Evolutionary conservation across 352 stramenopile genomes (phyloP), one percentile per base, ranked within the genome.

Genomic region (Hyaloperonospora arabidopsidis): DNA sequence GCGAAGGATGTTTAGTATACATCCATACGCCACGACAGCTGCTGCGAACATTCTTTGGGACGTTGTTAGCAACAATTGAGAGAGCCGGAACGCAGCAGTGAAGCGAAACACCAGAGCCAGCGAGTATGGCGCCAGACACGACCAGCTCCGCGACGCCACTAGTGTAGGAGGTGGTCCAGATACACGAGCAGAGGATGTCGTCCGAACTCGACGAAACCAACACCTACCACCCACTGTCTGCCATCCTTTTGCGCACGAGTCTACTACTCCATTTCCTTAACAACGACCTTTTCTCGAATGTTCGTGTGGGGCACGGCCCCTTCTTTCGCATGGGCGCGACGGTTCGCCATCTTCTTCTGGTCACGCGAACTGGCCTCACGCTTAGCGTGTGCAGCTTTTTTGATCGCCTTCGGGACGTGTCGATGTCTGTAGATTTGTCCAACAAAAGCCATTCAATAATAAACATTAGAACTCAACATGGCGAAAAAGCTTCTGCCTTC

Each of bases 341-440:
- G 69, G 70, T 95, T 96, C 7, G 73, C 79, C 47, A 78, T 76
- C 74, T 97, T 97, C 52, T 88, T 74, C 58, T 89, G 78, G 39
- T 90, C 80, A 65, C 84, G 89, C n/a, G 74, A 58, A 50, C 53
- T 72, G 51, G 84, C 73, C 50, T 97, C 76, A 64, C 81, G 78
- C 65, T 96, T 90, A 59, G 86, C 82, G 36, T 91, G 68, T 18
- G 87, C 85, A 48, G 97, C 89, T 68, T 99, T 99, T 70, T 97
- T 98, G 69, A 99, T 97, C 48, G 96, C 83, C 68, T 98, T 98
- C 11, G 97, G 97, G 49, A 98, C 76, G 57, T 98, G 95, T 46
- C 95, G 79, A 52, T 97, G 78, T 52, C 90, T 97, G 47, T 54
- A 46, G 45, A 51, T 59, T 40, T 53, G 25, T 23, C 32, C 52